Base-by-base conservation (phyloP, 805 yeast species). In the Saccharomycopsis babjevae region DNA sequence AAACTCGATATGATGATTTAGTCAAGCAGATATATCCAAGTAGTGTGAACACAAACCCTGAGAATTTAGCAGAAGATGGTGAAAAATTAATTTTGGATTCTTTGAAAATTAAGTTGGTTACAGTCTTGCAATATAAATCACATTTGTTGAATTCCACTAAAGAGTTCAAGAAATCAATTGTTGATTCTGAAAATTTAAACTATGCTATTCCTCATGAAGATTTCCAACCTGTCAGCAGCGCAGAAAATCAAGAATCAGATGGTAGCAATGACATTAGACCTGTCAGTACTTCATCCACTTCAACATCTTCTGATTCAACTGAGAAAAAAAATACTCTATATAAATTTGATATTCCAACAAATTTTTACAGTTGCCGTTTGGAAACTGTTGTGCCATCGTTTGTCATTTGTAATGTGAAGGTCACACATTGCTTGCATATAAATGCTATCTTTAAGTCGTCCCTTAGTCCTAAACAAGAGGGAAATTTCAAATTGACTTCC, bases 311-410 rank as follows among this genome's bases (percentile, higher is more conserved):
- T 2, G 42, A 58, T 7, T 28, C 1, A 7, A 6, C 20, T 8
- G 58, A 58, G 3, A 46, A 15, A 46, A 46, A 46, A 7, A 15
- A 46, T 18, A 22, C 52, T 10, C 20, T 57, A 20, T 62, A 57
- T 38, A 54, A 57, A 42, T 62, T 40, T 39, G 62, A 57, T 15
- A 15, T 62, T 11, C 64, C 64, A 1, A n/a, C 42, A 7, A 22
- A 36, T 13, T 28, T 62, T 15, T 62, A 43, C 43, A 34, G 39
- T 36, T 57, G 57, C 16, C 52, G 55, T 5, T 13, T 63, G 5
- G 54, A 20, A 34, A 34, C 65, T 4, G 15, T 61, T 8, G 34
- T 63, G 18, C 65, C 65, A 1, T 56, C 60, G 13, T 63, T 63
- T 46, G 40, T 58, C 16, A 57, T 61, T 10, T 63, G 65, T 46